Conservation (phyloP, 768 basidiomycete genomes). For the Mrakia frigida region DNA sequence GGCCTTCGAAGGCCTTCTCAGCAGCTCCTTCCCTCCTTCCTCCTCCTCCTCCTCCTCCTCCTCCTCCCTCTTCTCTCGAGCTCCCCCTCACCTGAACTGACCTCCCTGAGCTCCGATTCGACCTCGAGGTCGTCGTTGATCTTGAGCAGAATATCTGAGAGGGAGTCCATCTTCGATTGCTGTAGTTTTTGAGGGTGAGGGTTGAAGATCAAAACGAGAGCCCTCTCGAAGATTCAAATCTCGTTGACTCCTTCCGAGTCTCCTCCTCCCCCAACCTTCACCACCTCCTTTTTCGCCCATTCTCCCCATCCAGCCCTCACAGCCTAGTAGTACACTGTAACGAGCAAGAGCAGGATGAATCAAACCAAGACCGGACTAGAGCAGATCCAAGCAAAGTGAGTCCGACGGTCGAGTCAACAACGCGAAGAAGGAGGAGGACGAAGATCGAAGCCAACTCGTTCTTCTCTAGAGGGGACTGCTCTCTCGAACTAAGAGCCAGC, state of each 20-base stretch:
- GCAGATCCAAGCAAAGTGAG: conserved; percentile 29
- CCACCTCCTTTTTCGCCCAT: neutral
- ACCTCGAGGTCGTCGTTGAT: conserved; percentile 22
- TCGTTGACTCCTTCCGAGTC: neutral
- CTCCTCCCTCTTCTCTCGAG: neutral
- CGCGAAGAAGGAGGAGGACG: neutral
- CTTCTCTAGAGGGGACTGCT: too few species aligned
- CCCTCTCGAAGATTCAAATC: neutral
- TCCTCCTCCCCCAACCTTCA: neutral
- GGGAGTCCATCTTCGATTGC: conserved; percentile 6
- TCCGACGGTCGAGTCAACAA: neutral
- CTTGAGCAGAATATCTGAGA: conserved; percentile 23
- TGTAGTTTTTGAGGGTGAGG: neutral
- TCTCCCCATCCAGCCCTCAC: neutral
- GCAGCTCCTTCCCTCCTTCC: neutral
- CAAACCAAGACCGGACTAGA: conserved; percentile 20
- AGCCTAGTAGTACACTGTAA: too few species aligned
- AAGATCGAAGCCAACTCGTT: too few species aligned
- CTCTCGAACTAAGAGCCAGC: too few species aligned
- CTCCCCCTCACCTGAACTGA: neutral
- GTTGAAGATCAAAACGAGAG: neutral
- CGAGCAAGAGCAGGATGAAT: neutral
- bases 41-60: neutral
- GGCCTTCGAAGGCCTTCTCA: neutral
- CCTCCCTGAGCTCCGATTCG: conserved; percentile 21